Conservation (phyloP, 257 asterid genomes). For the Solanum pinnatisectum region DNA sequence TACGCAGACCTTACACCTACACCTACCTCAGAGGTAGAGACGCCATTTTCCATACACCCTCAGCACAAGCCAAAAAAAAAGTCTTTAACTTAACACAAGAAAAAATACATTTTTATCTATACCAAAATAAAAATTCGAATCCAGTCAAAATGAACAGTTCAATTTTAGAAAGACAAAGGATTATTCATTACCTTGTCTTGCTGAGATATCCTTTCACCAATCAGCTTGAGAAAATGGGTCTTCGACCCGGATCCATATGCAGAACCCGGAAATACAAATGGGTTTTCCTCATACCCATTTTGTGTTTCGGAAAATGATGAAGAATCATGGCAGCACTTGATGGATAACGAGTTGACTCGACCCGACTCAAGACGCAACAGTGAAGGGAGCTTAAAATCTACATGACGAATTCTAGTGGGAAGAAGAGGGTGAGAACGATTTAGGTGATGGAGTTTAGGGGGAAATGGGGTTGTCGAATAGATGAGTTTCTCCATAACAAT, state of each 20-base stretch:
- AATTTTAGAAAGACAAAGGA: neutral
- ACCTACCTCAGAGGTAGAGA: neutral
- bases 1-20: neutral
- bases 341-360: conserved; percentile 27
- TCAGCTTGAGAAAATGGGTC: conserved; percentile 15
- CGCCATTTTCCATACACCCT: neutral
- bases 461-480: conserved; percentile 24
- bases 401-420: neutral
- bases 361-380: conserved; percentile 5
- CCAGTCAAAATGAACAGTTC: neutral
- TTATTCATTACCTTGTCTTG: conserved; percentile 29
- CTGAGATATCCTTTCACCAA: neutral
- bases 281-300: conserved; percentile 1
- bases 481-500: conserved; percentile 56
- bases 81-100: neutral
- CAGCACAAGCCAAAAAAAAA: neutral
- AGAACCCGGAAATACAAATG: conserved; percentile 13
- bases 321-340: neutral
- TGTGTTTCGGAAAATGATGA: neutral
- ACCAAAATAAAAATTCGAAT: neutral
- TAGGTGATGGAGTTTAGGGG: neutral
- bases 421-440: conserved; percentile 23
- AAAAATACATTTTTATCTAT: neutral
- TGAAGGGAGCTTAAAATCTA: conserved; percentile 2
- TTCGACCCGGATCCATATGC: conserved; percentile 17